Percentiles rank a stretch among this genome's conserved stretches.
phyloP scores from a whole-genome alignment of 2,329 filamentous ascomycete species.

The Claviceps spartinae region DNA sequence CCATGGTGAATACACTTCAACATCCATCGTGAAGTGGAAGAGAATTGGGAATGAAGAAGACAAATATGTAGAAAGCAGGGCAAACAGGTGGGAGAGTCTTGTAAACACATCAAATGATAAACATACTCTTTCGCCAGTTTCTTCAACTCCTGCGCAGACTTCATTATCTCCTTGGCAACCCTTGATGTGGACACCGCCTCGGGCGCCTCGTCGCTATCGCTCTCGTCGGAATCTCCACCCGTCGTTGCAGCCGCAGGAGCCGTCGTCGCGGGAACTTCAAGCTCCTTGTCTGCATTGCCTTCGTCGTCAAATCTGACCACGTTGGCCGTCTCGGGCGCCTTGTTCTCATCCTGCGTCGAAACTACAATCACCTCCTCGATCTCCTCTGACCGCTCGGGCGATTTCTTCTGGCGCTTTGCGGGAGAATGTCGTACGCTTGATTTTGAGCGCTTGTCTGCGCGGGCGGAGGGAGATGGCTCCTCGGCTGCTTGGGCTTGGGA shows the following conservation, averaged over 20 bases:
- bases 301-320: conserved; percentile 24
- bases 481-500: no score
- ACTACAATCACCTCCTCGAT: conserved; percentile 11
- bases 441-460: neutral
- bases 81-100: neutral
- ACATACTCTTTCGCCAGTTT: conserved; percentile 39
- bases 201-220: conserved; percentile 42
- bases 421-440: neutral
- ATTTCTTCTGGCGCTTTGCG: conserved; percentile 14
- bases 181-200: conserved; percentile 43
- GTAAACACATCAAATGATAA: neutral
- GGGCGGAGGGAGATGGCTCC: neutral
- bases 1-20: neutral
- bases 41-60: no score
- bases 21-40: neutral
- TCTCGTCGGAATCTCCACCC: conserved; percentile 26
- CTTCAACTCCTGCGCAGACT: conserved; percentile 31
- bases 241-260: conserved; percentile 11
- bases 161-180: conserved; percentile 32
- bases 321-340: conserved; percentile 12
- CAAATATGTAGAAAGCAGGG: neutral
- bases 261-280: neutral
- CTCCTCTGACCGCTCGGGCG: conserved; percentile 23
- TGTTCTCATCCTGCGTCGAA: neutral
- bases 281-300: conserved; percentile 14